Evolutionary conservation across 169 alveolate genomes (phyloP).

Genomic region (Plasmodium adleri): DNA sequence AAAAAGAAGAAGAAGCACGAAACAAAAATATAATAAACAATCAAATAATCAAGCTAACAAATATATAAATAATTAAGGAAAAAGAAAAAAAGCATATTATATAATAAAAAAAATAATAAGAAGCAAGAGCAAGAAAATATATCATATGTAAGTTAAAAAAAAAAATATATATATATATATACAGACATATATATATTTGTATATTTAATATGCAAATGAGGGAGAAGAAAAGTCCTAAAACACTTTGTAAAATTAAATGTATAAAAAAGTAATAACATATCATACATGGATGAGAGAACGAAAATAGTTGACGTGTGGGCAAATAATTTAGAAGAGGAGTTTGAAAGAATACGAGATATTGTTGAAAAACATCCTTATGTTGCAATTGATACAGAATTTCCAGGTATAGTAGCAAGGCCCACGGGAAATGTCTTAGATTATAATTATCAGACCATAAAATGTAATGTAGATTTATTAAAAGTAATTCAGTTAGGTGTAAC

Average conservation of each 20-base stretch:
- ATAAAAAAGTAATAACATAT: constrained; percentile 18
- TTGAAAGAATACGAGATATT: constrained; percentile 91
- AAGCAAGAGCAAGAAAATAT: no score
- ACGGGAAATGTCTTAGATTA: constrained; percentile 92
- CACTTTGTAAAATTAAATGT: constrained; percentile 3
- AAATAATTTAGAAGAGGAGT: constrained; percentile 92
- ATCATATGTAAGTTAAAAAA: background rate
- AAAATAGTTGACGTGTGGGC: constrained; percentile 91
- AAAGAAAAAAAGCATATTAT: no score
- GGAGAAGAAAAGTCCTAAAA: constrained; percentile 18
- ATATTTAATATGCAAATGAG: constrained; percentile 7
- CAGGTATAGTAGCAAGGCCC: constrained; percentile 95
- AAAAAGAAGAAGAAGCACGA: no score
- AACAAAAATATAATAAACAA: no score
- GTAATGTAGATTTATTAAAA: constrained; percentile 96
- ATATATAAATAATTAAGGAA: no score
- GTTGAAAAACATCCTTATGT: constrained; percentile 93
- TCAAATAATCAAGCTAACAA: no score
- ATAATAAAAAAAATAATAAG: no score
- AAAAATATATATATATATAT: constrained; percentile 5
- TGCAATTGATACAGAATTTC: constrained; percentile 94
- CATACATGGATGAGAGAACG: constrained; percentile 88
- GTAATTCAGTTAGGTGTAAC: constrained; percentile 97
- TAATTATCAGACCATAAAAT: constrained; percentile 95
- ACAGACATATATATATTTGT: constrained; percentile 5